Evolutionary conservation across 306 rosid genomes (phyloP).

Genomic region (Astragalus membranaceus): DNA sequence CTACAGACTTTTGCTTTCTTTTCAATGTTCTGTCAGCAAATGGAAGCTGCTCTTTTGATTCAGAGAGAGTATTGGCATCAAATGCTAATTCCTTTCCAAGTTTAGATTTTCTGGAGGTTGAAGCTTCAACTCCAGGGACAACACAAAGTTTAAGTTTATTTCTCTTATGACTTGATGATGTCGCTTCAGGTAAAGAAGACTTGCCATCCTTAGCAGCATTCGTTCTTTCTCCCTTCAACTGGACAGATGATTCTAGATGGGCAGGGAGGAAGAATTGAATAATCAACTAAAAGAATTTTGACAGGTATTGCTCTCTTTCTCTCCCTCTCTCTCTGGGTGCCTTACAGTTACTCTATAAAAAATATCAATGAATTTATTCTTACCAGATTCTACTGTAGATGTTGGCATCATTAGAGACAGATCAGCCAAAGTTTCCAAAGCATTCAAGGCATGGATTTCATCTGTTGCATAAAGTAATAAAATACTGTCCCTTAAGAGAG

Average conservation of each 20-base stretch:
- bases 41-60: constrained; percentile 41
- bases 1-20: constrained; percentile 52
- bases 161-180: constrained; percentile 54
- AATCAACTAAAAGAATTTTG: constrained; percentile 4
- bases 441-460: constrained; percentile 61
- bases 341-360: neutral
- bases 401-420: constrained; percentile 69
- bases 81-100: constrained; percentile 41
- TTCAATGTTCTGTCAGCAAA: constrained; percentile 36
- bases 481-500: constrained; percentile 10
- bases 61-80: constrained; percentile 32
- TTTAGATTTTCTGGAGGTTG: constrained; percentile 49
- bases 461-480: constrained; percentile 33
- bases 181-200: constrained; percentile 47
- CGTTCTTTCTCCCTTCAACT: constrained; percentile 56
- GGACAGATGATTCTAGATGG: constrained; percentile 57
- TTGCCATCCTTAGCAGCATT: constrained; percentile 46
- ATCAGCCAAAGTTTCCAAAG: constrained; percentile 81
- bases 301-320: neutral
- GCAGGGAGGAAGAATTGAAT: neutral
- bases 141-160: constrained; percentile 38
- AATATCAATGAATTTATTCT: constrained; percentile 15
- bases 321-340: neutral
- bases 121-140: constrained; percentile 40
- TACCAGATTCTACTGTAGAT: constrained; percentile 65